Evolutionary conservation across 2,329 filamentous ascomycete genomes (phyloP).

Genomic region (Neofusicoccum umdonicola): DNA sequence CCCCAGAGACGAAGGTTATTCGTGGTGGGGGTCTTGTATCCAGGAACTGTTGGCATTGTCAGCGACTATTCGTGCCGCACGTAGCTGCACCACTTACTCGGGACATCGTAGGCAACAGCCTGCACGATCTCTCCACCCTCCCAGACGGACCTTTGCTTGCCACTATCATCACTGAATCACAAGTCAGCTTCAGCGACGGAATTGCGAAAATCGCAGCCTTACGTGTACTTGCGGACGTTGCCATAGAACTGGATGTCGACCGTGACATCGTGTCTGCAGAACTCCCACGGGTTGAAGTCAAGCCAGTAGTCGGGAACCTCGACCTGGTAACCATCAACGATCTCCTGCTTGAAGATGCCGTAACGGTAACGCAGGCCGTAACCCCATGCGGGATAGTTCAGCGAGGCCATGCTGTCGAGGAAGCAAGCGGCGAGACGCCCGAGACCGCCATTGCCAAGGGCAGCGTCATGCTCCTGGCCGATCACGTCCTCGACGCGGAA

Average conservation of each 20-base stretch:
- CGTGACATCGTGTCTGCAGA: conserved; percentile 89
- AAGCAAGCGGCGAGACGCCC: conserved; percentile 95
- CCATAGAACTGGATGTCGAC: conserved; percentile 98
- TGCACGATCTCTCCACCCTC: conserved; percentile 90
- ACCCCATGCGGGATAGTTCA: conserved; percentile 96
- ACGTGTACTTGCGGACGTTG: conserved; percentile 65
- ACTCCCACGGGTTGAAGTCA: conserved; percentile 99
- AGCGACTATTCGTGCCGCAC: conserved; percentile 6
- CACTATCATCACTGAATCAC: conserved; percentile 62
- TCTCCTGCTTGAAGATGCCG: conserved; percentile 97
- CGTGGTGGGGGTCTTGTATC: conserved; percentile 83
- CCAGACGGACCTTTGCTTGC: conserved; percentile 75
- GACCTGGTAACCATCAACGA: conserved; percentile 95
- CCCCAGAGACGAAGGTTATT: conserved; percentile 98
- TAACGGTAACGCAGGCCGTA: conserved; percentile 95
- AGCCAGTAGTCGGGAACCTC: conserved; percentile 99
- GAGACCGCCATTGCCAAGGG: conserved; percentile 91
- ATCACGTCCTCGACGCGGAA: conserved; percentile 98
- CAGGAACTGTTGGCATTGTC: conserved; percentile 63
- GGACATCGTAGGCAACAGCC: conserved; percentile 89
- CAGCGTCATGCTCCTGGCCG: conserved; percentile 91
- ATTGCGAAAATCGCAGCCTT: background rate
- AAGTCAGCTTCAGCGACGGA: conserved; percentile 18
- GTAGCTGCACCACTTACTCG: conserved; percentile 29
- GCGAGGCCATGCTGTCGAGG: conserved; percentile 88